These are phyloP conservation scores for Microbotryum scabiosae DNA, from an alignment of 1,284 basidiomycete genomes.

Conservation along the genomic window DNA sequence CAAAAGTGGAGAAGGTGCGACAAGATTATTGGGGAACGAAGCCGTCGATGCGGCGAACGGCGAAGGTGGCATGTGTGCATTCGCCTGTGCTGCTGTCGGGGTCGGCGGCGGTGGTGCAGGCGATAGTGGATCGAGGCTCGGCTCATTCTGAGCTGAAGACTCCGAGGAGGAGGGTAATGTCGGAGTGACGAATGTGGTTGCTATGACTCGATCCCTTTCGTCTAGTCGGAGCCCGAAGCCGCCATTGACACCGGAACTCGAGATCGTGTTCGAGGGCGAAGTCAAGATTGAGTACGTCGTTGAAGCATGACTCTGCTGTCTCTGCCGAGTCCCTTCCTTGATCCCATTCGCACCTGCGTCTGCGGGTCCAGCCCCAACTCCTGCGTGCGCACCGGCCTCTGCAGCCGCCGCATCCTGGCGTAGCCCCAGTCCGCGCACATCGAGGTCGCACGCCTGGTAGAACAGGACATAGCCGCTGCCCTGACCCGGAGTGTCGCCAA, in stretches of 20 bases:
- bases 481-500: slow-evolving; percentile 69
- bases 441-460: slow-evolving; percentile 77
- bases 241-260: background rate
- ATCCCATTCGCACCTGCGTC: background rate
- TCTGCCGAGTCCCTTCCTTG: background rate
- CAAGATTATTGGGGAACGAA: too few relatives aligned
- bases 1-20: too few relatives aligned
- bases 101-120: too few relatives aligned
- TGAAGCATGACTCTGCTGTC: background rate
- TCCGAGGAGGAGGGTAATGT: background rate
- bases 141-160: background rate
- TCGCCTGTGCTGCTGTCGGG: too few relatives aligned
- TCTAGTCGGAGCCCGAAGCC: background rate
- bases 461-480: slow-evolving; percentile 95
- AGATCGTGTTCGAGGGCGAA: background rate
- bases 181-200: background rate
- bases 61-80: too few relatives aligned
- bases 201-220: background rate
- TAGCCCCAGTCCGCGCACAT: slow-evolving; percentile 5
- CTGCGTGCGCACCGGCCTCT: background rate
- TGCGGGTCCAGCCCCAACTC: background rate
- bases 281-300: background rate
- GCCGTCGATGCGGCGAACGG: too few relatives aligned
- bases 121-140: too few relatives aligned
- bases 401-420: slow-evolving; percentile 3